Percentiles rank a stretch among this genome's conserved stretches.
These are phyloP conservation scores for Phaeomoniella chlamydospora DNA, from an alignment of 2,329 filamentous ascomycete species.

Conservation along the genomic window DNA sequence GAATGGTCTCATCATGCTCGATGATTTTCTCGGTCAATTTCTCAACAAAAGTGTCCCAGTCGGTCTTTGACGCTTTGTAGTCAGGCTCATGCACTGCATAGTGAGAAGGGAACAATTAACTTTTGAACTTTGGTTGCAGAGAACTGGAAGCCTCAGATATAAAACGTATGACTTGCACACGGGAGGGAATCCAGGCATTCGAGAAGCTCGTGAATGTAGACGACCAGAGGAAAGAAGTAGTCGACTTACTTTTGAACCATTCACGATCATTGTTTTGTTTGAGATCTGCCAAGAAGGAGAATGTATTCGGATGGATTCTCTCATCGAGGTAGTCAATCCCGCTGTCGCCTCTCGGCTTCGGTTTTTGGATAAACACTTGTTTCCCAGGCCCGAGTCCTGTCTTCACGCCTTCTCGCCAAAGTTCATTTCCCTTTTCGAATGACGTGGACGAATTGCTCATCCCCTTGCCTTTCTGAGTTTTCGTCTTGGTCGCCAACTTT, in stretches of 20 bases:
- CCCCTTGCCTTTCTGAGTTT: no score
- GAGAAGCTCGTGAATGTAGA: slow-evolving; percentile 2
- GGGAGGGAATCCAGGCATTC: not conserved
- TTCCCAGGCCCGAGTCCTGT: slow-evolving; percentile 43
- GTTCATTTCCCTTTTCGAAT: slow-evolving; percentile 27
- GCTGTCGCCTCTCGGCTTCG: slow-evolving; percentile 46
- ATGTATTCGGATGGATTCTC: slow-evolving; percentile 48
- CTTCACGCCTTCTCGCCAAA: slow-evolving; percentile 43
- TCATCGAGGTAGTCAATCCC: slow-evolving; percentile 41
- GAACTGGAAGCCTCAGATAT: no score
- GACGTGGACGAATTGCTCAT: slow-evolving; percentile 11
- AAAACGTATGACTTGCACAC: no score
- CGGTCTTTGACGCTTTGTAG: slow-evolving; percentile 61
- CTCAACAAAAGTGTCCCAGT: slow-evolving; percentile 70
- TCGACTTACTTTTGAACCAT: slow-evolving; percentile 45
- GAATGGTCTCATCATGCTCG: slow-evolving; percentile 64
- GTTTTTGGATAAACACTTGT: slow-evolving; percentile 47
- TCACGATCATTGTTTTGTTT: slow-evolving; percentile 46
- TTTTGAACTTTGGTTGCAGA: no score
- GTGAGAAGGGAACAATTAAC: no score
- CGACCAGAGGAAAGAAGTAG: slow-evolving; percentile 3
- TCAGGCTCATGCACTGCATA: slow-evolving; percentile 59
- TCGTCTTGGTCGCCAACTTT: no score
- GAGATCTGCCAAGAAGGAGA: slow-evolving; percentile 45
- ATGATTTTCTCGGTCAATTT: slow-evolving; percentile 55